phyloP scores from a whole-genome alignment of 768 basidiomycete genomes.

The Lactifluus subvellereus region DNA sequence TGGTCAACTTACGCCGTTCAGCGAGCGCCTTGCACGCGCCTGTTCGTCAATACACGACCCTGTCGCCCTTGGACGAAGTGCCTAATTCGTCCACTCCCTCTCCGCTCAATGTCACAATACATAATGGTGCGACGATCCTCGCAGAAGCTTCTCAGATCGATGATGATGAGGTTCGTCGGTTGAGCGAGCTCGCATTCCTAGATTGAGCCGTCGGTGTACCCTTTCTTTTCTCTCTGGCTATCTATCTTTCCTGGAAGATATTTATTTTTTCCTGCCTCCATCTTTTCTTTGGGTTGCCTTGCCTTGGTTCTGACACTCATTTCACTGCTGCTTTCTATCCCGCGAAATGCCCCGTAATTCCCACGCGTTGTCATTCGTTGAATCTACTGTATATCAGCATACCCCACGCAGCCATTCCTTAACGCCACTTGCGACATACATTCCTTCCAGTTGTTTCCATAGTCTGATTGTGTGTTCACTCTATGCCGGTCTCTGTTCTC shows the following conservation, averaged over 20 bases:
- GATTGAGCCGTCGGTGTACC: neutral
- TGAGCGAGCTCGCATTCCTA: conserved; percentile 70
- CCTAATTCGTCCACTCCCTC: conserved; percentile 28
- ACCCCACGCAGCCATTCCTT: neutral
- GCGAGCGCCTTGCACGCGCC: neutral
- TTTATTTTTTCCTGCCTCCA: neutral
- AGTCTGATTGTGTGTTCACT: neutral
- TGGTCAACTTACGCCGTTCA: conserved; percentile 13
- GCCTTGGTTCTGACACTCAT: neutral
- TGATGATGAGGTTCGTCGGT: conserved; percentile 62
- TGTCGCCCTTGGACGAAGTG: neutral
- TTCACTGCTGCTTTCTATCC: neutral
- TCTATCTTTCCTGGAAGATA: neutral
- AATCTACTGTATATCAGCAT: neutral
- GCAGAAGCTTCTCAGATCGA: conserved; percentile 47
- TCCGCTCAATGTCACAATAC: conserved; percentile 53
- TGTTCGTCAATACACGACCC: neutral
- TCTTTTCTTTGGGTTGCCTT: neutral
- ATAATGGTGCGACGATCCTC: conserved; percentile 53
- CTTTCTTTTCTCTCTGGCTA: neutral
- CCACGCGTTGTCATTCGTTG: neutral
- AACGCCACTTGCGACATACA: neutral
- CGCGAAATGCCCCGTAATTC: neutral
- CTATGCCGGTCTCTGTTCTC: too few species aligned
- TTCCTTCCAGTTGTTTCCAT: neutral